Conservation (phyloP, 2,329 filamentous ascomycete genomes). For the Delphinella strobiligena region DNA sequence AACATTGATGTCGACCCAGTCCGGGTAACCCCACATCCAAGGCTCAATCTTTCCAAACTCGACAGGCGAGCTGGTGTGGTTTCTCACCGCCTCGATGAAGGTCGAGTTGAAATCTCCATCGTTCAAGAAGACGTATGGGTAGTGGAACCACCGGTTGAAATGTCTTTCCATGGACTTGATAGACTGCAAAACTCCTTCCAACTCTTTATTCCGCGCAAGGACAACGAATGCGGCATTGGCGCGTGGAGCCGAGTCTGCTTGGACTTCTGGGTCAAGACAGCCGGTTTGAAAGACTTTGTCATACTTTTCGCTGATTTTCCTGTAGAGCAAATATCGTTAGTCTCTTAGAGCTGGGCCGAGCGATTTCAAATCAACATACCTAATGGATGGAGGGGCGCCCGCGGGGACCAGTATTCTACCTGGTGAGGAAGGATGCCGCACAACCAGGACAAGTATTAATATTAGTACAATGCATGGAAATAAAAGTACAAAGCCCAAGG, state of each 20-base stretch:
- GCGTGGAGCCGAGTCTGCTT: conserved; percentile 54
- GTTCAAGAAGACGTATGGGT: conserved; percentile 96
- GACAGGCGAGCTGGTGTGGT: conserved; percentile 77
- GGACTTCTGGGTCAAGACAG: conserved; percentile 61
- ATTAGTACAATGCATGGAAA: conserved; percentile 88
- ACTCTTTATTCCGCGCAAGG: conserved; percentile 86
- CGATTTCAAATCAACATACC: conserved; percentile 42
- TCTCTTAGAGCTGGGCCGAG: conserved; percentile 5
- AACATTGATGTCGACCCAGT: conserved; percentile 90
- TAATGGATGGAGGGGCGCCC: conserved; percentile 76
- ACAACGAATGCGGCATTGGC: conserved; percentile 96
- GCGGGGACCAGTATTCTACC: conserved; percentile 78
- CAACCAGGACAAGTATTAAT: conserved; percentile 78
- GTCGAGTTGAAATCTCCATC: conserved; percentile 92
- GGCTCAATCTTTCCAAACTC: conserved; percentile 91
- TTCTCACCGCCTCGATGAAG: conserved; percentile 77
- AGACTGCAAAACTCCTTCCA: conserved; percentile 91
- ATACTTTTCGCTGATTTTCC: conserved; percentile 92
- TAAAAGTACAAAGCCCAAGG: conserved; percentile 79
- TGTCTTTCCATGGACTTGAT: conserved; percentile 96
- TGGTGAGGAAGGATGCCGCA: conserved; percentile 73
- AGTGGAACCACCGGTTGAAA: conserved; percentile 98
- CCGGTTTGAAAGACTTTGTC: conserved; percentile 94
- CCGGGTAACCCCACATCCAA: conserved; percentile 90
- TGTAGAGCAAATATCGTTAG: conserved; percentile 26